Conservation (phyloP, 805 yeast species). For the Candida silvatica region DNA sequence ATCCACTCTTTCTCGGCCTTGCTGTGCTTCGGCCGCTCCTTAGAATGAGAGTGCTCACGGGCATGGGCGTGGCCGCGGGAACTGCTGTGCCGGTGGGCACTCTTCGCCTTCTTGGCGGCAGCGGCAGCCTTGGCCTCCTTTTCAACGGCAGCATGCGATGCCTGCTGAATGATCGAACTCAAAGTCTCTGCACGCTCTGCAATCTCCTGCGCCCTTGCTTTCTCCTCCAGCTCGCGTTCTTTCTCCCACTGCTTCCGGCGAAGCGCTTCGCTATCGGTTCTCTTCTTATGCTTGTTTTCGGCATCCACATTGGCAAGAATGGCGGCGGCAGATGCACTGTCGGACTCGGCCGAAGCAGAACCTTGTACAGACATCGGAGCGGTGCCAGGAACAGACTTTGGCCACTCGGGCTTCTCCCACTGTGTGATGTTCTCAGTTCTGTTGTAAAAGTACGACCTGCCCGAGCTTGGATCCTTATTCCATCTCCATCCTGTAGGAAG, state of each 20-base stretch:
- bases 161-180: neutral
- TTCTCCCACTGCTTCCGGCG: neutral
- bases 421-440: conserved; percentile 35
- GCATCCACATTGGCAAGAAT: neutral
- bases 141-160: neutral
- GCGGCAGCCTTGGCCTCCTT: neutral
- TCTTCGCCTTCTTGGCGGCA: conserved; percentile 10
- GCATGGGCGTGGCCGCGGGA: neutral
- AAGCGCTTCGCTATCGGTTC: neutral
- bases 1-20: conserved; percentile 28
- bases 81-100: no score
- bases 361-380: conserved; percentile 7
- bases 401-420: conserved; percentile 50
- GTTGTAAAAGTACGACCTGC: conserved; percentile 46
- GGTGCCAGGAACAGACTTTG: conserved; percentile 5
- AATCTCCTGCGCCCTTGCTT: conserved; percentile 9
- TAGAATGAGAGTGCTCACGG: conserved; percentile 1
- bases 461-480: conserved; percentile 38
- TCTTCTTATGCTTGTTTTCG: neutral
- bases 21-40: neutral
- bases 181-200: no score
- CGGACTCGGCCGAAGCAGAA: neutral
- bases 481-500: conserved; percentile 64
- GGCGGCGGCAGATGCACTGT: neutral
- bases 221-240: conserved; percentile 6